Base-by-base conservation (phyloP, 331 rosid genomes). In the Pyracantha coccinea region DNA sequence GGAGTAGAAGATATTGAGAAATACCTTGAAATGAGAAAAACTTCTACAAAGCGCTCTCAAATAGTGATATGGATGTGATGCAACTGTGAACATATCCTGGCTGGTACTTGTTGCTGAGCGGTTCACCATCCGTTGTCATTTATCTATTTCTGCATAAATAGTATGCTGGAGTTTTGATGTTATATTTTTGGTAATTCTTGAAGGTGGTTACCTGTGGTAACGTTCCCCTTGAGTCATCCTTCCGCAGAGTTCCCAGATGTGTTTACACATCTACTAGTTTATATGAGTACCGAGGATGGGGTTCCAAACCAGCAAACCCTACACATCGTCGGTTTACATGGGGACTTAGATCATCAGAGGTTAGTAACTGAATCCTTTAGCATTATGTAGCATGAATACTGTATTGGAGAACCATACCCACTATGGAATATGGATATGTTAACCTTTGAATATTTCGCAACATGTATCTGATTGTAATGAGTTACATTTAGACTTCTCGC, bases 181-280 rank as follows among this genome's bases (percentile, higher is more conserved):
- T 71, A 66, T 77, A 54, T 66, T 74, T 83, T 75, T 73, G 59
- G 17, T 71, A 66, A 83, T 80, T 78, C 77, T 80, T 89, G 85
- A 84, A 93, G 99, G 97, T 94, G 86, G 97, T 94, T 72, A 94
- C 99, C 33, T 94, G 97, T 55, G 99, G 99, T 71, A 92, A 94
- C 73, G 97, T 94, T 78, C 99, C 99, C 7, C 93, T 94, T 27
- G 99, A 91, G 79, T 92, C 99, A 63, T 90, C 99, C 67, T 94
- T 94, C 76, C 89, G 83, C 16, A 94, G 81, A 86, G 92, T 94
- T 83, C 93, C 99, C 29, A 87, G 99, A 84, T 94, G 99, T 28
- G 96, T 94, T 63, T 94, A 92, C 78, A 94, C 99, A 77, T 94
- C 97, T 32, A 94, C 97, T 31, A 92, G 92, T 75, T 84, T 94